Percentiles rank a stretch among this genome's conserved stretches.
Conservation (phyloP, 257 asterid genomes). For the Jaltomata sinuosa region DNA sequence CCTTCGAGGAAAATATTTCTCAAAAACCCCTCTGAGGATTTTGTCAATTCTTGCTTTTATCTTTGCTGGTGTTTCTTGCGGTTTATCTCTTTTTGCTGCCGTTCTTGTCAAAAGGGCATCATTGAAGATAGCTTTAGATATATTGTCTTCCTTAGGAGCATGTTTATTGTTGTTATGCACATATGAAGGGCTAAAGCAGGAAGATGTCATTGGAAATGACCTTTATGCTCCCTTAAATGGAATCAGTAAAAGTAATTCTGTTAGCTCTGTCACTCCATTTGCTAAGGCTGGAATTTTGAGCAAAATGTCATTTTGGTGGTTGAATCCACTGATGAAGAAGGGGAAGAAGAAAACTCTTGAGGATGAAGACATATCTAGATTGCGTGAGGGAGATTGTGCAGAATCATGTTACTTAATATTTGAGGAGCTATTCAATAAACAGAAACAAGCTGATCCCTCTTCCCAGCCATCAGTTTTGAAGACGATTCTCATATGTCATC, state of each 20-base stretch:
- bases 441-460: slow-evolving; percentile 30
- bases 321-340: slow-evolving; percentile 51
- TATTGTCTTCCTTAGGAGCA: slow-evolving; percentile 50
- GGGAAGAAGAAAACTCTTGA: slow-evolving; percentile 54
- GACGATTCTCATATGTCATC: slow-evolving; percentile 15
- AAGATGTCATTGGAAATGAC: slow-evolving; percentile 15
- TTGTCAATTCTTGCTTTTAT: slow-evolving; percentile 45
- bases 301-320: slow-evolving; percentile 67
- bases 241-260: slow-evolving; percentile 12
- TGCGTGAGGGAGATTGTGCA: slow-evolving; percentile 36
- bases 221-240: slow-evolving; percentile 40
- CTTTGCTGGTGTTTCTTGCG: slow-evolving; percentile 41
- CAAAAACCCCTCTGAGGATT: slow-evolving; percentile 41
- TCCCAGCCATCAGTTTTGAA: slow-evolving; percentile 61
- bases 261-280: slow-evolving; percentile 67
- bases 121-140: slow-evolving; percentile 31
- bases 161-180: slow-evolving; percentile 47
- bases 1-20: slow-evolving; percentile 44
- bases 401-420: slow-evolving; percentile 50
- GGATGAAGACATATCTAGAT: slow-evolving; percentile 84
- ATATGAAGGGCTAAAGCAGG: slow-evolving; percentile 27
- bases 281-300: slow-evolving; percentile 43
- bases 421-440: slow-evolving; percentile 29
- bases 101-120: slow-evolving; percentile 25
- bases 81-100: slow-evolving; percentile 33